Evolutionary conservation across 2,329 filamentous ascomycete genomes (phyloP).

Genomic region (Cladosporium sp.): DNA sequence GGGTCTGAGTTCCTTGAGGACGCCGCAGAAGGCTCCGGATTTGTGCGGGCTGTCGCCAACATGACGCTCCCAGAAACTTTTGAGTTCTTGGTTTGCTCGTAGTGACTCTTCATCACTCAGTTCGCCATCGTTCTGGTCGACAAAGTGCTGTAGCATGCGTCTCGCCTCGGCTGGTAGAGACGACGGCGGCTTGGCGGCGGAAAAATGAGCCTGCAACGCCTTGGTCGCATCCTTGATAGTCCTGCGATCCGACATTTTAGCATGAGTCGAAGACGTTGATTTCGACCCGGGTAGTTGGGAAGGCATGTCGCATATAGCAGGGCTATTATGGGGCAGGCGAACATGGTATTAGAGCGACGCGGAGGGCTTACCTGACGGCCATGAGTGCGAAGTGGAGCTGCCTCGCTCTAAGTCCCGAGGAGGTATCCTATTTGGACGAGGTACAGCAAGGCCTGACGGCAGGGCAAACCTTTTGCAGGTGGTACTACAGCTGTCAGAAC

Average conservation of each 20-base stretch:
- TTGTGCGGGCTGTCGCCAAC: slow-evolving; percentile 59
- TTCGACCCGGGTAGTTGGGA: background rate
- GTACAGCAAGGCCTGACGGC: slow-evolving; percentile 4
- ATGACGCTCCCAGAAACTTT: slow-evolving; percentile 64
- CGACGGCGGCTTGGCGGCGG: slow-evolving; percentile 41
- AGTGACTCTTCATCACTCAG: slow-evolving; percentile 65
- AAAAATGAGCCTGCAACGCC: slow-evolving; percentile 47
- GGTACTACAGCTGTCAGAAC: background rate
- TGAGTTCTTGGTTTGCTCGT: slow-evolving; percentile 70
- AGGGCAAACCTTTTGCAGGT: background rate
- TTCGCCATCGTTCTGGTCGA: slow-evolving; percentile 60
- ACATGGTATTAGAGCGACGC: background rate
- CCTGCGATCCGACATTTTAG: slow-evolving; percentile 32
- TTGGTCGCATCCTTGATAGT: slow-evolving; percentile 52
- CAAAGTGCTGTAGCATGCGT: slow-evolving; percentile 50
- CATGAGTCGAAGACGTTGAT: background rate
- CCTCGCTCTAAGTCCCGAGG: background rate
- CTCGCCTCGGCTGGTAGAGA: slow-evolving; percentile 64
- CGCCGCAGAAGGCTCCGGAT: slow-evolving; percentile 67
- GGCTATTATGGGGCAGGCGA: background rate
- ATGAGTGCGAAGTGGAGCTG: slow-evolving; percentile 11
- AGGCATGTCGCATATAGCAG: background rate
- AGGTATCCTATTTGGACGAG: background rate
- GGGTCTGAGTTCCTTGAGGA: slow-evolving; percentile 65
- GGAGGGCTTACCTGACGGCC: slow-evolving; percentile 16